These are phyloP conservation scores for Fusarium sororula DNA, from an alignment of 2,329 filamentous ascomycete species.

Conservation along the genomic window DNA sequence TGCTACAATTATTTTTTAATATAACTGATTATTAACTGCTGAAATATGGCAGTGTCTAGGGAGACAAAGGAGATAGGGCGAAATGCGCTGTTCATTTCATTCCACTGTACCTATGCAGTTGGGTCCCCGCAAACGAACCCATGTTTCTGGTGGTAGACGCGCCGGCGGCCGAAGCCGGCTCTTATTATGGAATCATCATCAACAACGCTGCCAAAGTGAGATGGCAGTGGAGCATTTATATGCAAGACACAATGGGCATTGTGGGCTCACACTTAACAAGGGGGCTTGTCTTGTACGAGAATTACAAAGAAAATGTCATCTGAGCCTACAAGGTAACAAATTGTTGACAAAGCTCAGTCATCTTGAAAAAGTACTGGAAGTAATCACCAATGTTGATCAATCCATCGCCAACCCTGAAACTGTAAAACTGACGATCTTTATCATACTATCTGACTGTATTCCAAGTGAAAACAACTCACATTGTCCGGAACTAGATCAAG, in stretches of 20 bases:
- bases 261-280: neutral
- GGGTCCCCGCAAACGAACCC: conserved; percentile 26
- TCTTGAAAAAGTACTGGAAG: neutral
- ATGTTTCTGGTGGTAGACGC: conserved; percentile 1
- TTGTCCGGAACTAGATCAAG: too few species aligned
- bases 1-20: neutral
- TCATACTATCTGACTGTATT: neutral
- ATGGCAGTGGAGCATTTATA: neutral
- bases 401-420: neutral
- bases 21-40: neutral
- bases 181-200: neutral
- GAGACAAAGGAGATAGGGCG: neutral
- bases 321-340: neutral
- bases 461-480: too few species aligned
- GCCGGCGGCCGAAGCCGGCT: conserved; percentile 6
- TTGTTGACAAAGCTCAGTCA: neutral
- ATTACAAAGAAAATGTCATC: neutral
- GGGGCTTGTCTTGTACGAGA: neutral
- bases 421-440: neutral
- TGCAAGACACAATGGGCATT: neutral
- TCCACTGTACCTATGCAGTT: neutral
- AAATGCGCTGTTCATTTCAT: neutral
- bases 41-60: neutral
- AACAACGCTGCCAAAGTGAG: neutral
- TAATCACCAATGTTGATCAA: neutral